A percentile compares a stretch with the other conserved stretches of the same genome.
Conservation (phyloP, 2,329 filamentous ascomycete species). For the Claviceps fusiformis region DNA sequence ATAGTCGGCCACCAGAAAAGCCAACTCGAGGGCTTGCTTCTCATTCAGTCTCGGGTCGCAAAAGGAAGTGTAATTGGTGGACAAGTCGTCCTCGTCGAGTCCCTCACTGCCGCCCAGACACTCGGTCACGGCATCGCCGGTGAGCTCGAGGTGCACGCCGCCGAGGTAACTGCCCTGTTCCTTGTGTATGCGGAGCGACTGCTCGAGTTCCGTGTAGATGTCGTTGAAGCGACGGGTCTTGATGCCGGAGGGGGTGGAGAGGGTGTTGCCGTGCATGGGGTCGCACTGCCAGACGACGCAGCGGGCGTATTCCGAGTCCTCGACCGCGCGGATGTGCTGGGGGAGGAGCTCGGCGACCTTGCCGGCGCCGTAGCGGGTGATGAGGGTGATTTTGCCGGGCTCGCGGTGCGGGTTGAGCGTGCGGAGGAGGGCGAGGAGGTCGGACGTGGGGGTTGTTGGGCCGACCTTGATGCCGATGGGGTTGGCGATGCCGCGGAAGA, state of each 20-base stretch:
- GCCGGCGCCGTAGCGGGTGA: slow-evolving; percentile 80
- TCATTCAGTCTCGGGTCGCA: slow-evolving; percentile 93
- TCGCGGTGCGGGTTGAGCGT: slow-evolving; percentile 73
- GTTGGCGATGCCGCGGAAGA: slow-evolving; percentile 91
- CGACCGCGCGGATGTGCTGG: slow-evolving; percentile 76
- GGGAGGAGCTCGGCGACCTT: slow-evolving; percentile 67
- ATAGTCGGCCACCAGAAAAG: slow-evolving; percentile 83
- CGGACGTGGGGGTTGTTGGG: slow-evolving; percentile 62
- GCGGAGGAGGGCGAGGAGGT: slow-evolving; percentile 68
- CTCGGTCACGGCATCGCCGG: slow-evolving; percentile 91
- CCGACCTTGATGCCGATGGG: slow-evolving; percentile 95
- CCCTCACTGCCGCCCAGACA: slow-evolving; percentile 84
- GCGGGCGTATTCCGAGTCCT: slow-evolving; percentile 53
- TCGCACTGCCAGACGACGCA: slow-evolving; percentile 94
- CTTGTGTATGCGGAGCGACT: slow-evolving; percentile 74
- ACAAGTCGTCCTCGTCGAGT: slow-evolving; percentile 75
- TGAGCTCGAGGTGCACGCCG: slow-evolving; percentile 89
- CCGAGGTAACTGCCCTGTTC: slow-evolving; percentile 76
- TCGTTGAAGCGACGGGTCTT: slow-evolving; percentile 88
- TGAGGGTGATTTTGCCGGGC: slow-evolving; percentile 86
- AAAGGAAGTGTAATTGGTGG: slow-evolving; percentile 86
- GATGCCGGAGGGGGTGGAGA: slow-evolving; percentile 58
- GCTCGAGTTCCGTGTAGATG: slow-evolving; percentile 75
- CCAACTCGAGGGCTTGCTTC: slow-evolving; percentile 91
- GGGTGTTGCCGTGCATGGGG: slow-evolving; percentile 86